Percentiles rank a stretch among this genome's conserved stretches.
Evolutionary conservation across 164 flowering plant species (phyloP).

Genomic region (Vitis riparia): DNA sequence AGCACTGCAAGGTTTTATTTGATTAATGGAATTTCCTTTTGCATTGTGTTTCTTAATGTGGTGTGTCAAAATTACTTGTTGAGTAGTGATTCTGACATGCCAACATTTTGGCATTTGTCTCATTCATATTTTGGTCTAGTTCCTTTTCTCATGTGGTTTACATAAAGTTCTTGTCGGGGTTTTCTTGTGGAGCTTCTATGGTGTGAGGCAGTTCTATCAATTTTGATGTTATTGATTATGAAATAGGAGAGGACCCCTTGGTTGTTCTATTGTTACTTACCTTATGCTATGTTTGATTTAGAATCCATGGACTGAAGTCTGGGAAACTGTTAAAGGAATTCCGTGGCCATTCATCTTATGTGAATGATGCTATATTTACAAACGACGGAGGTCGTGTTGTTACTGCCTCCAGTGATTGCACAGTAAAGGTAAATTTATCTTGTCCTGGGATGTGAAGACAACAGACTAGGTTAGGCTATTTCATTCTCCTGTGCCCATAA

Average conservation of each 20-base stretch:
- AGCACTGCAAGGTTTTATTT: conserved; percentile 85
- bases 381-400: conserved; percentile 88
- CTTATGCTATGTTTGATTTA: conserved; percentile 30
- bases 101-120: neutral
- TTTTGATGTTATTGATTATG: neutral
- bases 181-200: no score
- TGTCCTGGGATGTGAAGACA: neutral
- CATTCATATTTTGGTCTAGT: no score
- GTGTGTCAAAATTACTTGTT: neutral
- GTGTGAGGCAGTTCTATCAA: neutral
- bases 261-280: neutral
- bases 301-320: conserved; percentile 96
- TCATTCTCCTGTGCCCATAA: neutral
- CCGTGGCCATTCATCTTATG: conserved; percentile 94
- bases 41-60: neutral
- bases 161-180: no score
- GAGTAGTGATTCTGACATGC: neutral
- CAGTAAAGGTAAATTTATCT: conserved; percentile 68
- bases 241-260: neutral
- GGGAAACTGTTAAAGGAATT: conserved; percentile 95
- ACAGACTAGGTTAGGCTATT: neutral
- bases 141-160: no score
- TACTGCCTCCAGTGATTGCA: conserved; percentile 99
- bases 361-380: conserved; percentile 91
- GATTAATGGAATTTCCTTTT: conserved; percentile 3